Conservation (phyloP, 495 filamentous ascomycete species). For the Wilcoxina mikolae region DNA sequence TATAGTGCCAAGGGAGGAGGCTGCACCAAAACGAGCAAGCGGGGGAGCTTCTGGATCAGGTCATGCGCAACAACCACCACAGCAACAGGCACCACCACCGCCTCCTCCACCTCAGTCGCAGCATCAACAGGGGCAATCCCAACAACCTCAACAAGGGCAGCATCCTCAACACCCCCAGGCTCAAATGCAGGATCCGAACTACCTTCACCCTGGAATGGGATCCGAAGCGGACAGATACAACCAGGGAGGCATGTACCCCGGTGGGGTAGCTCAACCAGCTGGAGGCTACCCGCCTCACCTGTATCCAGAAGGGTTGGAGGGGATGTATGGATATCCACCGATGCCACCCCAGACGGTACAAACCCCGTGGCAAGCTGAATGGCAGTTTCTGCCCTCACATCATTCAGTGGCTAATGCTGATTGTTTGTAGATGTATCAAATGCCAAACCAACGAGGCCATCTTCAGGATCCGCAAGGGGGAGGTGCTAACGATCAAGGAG, state of each 20-base stretch:
- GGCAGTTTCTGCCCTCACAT: too few species aligned
- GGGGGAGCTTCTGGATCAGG: slow-evolving; percentile 32
- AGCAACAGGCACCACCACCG: slow-evolving; percentile 22
- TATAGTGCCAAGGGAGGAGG: slow-evolving; percentile 92
- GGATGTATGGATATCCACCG: slow-evolving; percentile 69
- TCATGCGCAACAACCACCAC: slow-evolving; percentile 25
- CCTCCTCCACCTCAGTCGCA: slow-evolving; percentile 20
- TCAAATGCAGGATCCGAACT: slow-evolving; percentile 41
- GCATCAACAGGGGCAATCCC: slow-evolving; percentile 23
- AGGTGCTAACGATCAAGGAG: slow-evolving; percentile 35
- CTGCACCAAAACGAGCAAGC: slow-evolving; percentile 60
- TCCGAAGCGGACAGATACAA: slow-evolving; percentile 68
- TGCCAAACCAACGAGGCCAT: slow-evolving; percentile 38
- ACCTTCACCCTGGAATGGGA: slow-evolving; percentile 49
- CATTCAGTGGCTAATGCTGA: slow-evolving; percentile 21
- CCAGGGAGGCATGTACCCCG: slow-evolving; percentile 60
- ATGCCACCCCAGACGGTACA: slow-evolving; percentile 73
- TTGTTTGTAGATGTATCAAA: slow-evolving; percentile 41
- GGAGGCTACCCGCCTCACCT: slow-evolving; percentile 50
- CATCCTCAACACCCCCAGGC: not conserved
- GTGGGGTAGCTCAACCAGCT: slow-evolving; percentile 40
- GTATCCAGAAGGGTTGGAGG: slow-evolving; percentile 56
- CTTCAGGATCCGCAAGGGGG: slow-evolving; percentile 32
- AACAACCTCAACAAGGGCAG: slow-evolving; percentile 18
- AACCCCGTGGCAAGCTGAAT: too few species aligned